Base-by-base conservation (phyloP, 441 rosid species). In the Jatropha podagrica region DNA sequence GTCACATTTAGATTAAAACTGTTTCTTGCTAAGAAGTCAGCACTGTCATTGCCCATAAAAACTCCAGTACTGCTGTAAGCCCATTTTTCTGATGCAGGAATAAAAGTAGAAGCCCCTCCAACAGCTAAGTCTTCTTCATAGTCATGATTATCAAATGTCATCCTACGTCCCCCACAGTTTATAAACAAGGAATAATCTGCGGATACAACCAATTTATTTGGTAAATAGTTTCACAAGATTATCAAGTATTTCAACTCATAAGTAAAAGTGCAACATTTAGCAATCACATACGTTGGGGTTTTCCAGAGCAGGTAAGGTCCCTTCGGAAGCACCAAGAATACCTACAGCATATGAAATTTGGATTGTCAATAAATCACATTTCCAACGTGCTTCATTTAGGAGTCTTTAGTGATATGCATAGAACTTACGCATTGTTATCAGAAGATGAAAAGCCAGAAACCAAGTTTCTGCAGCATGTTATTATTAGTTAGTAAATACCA, bases 1-100 rank as follows among this genome's bases (percentile, higher is more conserved):
- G 76, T 77, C 55, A 73, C 82, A 27, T 75, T 85, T 54, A 84
- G 63, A 54, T 76, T 44, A 40, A 78, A 80, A 6, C 0, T 61
- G 72, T 86, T 84, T 60, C 26, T 11, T 0, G 89, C 85, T 18
- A 3, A 1, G 71, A 72, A 93, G 49, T 0, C 0, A n/a, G 75
- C 86, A 0, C 0, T 0, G 0, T 7, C 80, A 0, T 76, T 62
- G 49, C 76, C 86, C 77, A 86, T 5, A 65, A 73, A 91, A 73
- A 14, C 8, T 46, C 99, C 99, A 0, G 84, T 84, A 73, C 92
- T 93, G 65, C 98, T 96, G 13, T 83, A 90, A 59, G 84, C 98
- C 98, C 97, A 93, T 44, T n/a, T 83, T 42, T 76, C 83, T 3
- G 71, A 56, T 66, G 73, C 46, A 52, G 70, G 13, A 48, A 68